Conservation (phyloP, 495 filamentous ascomycete species). For the Stereocaulon alpinum region DNA sequence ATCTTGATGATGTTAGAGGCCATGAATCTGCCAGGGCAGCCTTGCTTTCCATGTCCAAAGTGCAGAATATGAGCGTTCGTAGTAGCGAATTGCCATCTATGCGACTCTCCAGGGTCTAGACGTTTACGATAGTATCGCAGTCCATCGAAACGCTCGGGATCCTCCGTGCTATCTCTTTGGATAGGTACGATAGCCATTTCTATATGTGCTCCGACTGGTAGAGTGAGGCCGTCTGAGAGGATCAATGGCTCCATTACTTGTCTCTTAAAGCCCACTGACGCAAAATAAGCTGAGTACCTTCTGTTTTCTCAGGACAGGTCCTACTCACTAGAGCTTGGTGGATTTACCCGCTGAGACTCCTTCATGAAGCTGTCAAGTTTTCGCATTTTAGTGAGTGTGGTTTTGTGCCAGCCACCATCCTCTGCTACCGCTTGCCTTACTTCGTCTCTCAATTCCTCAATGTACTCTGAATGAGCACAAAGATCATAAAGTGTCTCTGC, state of each 20-base stretch:
- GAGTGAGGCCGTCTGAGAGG: too few species aligned
- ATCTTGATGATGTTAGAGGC: constrained; percentile 36
- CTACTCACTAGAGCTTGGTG: too few species aligned
- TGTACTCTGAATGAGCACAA: background rate
- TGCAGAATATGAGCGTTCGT: background rate
- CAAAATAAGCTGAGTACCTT: too few species aligned
- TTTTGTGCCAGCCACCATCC: background rate
- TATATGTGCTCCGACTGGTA: background rate
- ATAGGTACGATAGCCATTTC: too few species aligned
- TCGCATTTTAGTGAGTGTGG: background rate
- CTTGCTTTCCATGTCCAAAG: constrained; percentile 43
- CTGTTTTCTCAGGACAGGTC: too few species aligned
- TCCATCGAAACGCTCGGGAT: background rate
- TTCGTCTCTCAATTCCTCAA: background rate
- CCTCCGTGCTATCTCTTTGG: too few species aligned
- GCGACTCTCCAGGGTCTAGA: background rate
- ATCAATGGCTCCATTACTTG: too few species aligned
- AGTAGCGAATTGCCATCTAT: background rate
- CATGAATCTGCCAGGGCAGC: constrained; percentile 47
- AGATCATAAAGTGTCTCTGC: background rate
- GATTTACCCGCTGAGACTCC: background rate
- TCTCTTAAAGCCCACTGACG: too few species aligned
- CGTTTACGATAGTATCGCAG: background rate
- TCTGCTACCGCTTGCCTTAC: background rate
- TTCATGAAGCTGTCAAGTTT: constrained; percentile 6